These are phyloP conservation scores for Begonia loranthoides DNA, from an alignment of 306 rosid species.

Conservation along the genomic window DNA sequence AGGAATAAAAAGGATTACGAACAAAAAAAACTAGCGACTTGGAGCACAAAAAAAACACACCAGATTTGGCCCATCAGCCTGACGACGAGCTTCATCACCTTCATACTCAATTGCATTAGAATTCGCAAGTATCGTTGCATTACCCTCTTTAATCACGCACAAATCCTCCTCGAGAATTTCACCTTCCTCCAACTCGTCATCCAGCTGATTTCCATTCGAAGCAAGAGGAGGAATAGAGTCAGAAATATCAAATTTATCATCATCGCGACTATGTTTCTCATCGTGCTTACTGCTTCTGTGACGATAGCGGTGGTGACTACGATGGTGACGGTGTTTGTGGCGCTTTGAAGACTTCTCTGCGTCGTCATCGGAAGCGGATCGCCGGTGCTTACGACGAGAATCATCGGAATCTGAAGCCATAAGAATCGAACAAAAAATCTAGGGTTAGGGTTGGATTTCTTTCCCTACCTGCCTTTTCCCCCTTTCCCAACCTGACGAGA, in stretches of 20 bases:
- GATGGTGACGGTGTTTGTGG: conserved; percentile 69
- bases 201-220: conserved; percentile 10
- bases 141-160: conserved; percentile 21
- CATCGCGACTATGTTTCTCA: conserved; percentile 22
- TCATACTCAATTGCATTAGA: conserved; percentile 39
- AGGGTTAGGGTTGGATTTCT: conserved; percentile 37
- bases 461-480: too few relatives aligned
- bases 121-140: conserved; percentile 16
- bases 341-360: conserved; percentile 59
- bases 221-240: conserved; percentile 13
- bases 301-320: conserved; percentile 45
- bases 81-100: conserved; percentile 23
- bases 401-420: conserved; percentile 54
- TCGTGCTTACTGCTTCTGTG: conserved; percentile 40
- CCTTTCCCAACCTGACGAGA: too few relatives aligned
- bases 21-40: neutral
- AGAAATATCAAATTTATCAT: conserved; percentile 18
- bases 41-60: conserved; percentile 30
- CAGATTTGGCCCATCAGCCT: conserved; percentile 31
- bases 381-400: conserved; percentile 57
- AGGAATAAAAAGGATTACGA: conserved; percentile 6
- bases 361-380: conserved; percentile 42
- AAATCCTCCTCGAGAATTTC: conserved; percentile 76
- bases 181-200: conserved; percentile 85
- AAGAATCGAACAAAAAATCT: conserved; percentile 10